These are phyloP conservation scores for Baorangia bicolor DNA, from an alignment of 768 basidiomycete species.

Conservation along the genomic window DNA sequence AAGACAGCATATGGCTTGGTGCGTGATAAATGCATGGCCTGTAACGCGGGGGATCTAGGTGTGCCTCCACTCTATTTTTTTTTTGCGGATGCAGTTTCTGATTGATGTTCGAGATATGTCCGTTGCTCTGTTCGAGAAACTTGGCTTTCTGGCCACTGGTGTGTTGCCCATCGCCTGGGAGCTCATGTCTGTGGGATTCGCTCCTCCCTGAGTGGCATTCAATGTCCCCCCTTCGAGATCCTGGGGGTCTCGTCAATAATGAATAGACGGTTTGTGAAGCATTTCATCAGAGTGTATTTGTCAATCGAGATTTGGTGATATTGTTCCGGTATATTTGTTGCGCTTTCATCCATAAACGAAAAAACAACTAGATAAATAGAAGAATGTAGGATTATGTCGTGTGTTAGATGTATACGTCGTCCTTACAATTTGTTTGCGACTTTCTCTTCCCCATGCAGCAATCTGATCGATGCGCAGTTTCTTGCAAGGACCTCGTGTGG, in stretches of 20 bases:
- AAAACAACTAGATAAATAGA: too few species aligned
- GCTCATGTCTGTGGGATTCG: conserved; percentile 42
- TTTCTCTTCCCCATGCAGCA: background rate
- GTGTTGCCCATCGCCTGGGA: conserved; percentile 56
- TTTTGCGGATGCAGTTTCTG: background rate
- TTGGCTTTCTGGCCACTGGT: too few species aligned
- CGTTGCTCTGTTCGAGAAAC: conserved; percentile 50
- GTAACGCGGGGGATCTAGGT: conserved; percentile 55
- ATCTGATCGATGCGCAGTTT: background rate
- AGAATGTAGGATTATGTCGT: conserved; percentile 14
- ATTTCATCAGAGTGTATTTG: conserved; percentile 18
- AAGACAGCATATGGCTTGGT: conserved; percentile 47
- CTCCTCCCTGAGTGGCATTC: conserved; percentile 22
- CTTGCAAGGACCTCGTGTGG: background rate
- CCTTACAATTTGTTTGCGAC: background rate
- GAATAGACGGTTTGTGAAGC: conserved; percentile 10
- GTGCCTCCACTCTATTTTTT: conserved; percentile 20
- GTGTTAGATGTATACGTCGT: conserved; percentile 3
- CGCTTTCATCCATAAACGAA: too few species aligned
- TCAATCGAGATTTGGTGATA: conserved; percentile 15
- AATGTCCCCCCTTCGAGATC: background rate
- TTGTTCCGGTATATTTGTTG: conserved; percentile 15
- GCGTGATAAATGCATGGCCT: conserved; percentile 58
- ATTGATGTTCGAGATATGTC: conserved; percentile 56
- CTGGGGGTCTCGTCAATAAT: conserved; percentile 2